Percentiles rank a stretch among this genome's conserved stretches.
phyloP scores from a whole-genome alignment of 2,329 filamentous ascomycete genomes.

The Fusarium verticillioides region DNA sequence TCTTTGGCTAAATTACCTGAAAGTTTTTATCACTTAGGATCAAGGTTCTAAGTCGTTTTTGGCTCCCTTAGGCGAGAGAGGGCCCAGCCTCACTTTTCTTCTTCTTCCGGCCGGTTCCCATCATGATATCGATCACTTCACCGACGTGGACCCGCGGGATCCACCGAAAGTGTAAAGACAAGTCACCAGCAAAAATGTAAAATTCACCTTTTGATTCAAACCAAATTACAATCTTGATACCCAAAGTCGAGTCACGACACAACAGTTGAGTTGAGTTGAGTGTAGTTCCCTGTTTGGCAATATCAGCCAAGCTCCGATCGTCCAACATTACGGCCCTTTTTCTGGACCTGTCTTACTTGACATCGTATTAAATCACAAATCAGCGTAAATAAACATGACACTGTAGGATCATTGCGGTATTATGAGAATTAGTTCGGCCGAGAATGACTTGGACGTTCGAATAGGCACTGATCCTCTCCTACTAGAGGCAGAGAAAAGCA shows the following conservation, averaged over 20 bases:
- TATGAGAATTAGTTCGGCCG: neutral
- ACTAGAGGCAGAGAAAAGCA: neutral
- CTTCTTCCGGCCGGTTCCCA: constrained; percentile 10
- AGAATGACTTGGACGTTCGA: neutral
- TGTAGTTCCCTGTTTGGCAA: constrained; percentile 2
- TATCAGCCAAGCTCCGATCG: constrained; percentile 15
- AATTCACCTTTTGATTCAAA: constrained; percentile 2
- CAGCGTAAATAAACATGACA: neutral
- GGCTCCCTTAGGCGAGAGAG: neutral
- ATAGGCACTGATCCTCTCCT: constrained; percentile 15
- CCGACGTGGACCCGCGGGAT: constrained; percentile 24
- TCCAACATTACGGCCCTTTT: constrained; percentile 18
- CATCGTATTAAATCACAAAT: constrained; percentile 2
- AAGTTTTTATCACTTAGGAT: rapidly evolving
- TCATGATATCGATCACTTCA: constrained; percentile 27
- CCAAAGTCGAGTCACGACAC: neutral
- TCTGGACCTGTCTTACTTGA: constrained; percentile 18
- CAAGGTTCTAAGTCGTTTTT: neutral
- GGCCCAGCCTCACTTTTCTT: constrained; percentile 18
- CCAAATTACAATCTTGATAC: neutral
- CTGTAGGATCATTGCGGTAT: neutral
- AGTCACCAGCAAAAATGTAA: constrained; percentile 8
- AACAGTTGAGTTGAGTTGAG: neutral
- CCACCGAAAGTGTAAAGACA: constrained; percentile 13
- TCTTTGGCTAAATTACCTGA: neutral